Percentiles rank a stretch among this genome's conserved stretches.
These are phyloP conservation scores for Posidonia oceanica DNA, from an alignment of 116 monocot genomes.

Conservation along the genomic window DNA sequence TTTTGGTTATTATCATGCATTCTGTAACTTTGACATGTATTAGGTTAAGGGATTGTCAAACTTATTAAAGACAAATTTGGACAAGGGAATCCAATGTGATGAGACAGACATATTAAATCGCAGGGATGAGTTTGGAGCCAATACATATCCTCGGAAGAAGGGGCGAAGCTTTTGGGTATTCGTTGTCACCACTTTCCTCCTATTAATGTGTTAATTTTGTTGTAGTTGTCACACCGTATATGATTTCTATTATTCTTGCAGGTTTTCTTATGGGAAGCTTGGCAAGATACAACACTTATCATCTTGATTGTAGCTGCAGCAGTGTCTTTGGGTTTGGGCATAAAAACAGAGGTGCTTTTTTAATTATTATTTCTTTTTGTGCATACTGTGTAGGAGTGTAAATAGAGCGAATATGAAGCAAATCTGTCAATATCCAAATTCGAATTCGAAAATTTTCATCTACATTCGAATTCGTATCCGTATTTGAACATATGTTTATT, in stretches of 20 bases:
- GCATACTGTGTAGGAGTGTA: too few species aligned
- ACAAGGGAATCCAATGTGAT: slow-evolving; percentile 51
- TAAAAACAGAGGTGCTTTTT: slow-evolving; percentile 65
- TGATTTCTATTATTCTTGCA: slow-evolving; percentile 15
- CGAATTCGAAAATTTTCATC: too few species aligned
- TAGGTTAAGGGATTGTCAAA: slow-evolving; percentile 66
- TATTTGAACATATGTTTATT: too few species aligned
- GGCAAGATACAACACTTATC: slow-evolving; percentile 77
- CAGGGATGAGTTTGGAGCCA: slow-evolving; percentile 39
- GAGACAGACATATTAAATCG: slow-evolving; percentile 41
- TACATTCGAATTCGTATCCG: too few species aligned
- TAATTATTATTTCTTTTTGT: neutral
- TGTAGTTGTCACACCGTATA: neutral
- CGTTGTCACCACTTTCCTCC: neutral
- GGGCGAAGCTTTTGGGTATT: slow-evolving; percentile 51
- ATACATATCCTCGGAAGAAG: slow-evolving; percentile 70
- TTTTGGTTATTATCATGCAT: neutral
- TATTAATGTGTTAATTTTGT: neutral
- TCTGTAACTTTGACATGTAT: neutral
- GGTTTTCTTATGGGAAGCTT: slow-evolving; percentile 88
- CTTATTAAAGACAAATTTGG: slow-evolving; percentile 48
- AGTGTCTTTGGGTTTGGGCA: slow-evolving; percentile 70
- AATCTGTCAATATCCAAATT: too few species aligned
- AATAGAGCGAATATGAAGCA: too few species aligned
- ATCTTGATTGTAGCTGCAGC: slow-evolving; percentile 75